Base-by-base conservation (phyloP, 352 stramenopile species). In the Phytopythium litorale region DNA sequence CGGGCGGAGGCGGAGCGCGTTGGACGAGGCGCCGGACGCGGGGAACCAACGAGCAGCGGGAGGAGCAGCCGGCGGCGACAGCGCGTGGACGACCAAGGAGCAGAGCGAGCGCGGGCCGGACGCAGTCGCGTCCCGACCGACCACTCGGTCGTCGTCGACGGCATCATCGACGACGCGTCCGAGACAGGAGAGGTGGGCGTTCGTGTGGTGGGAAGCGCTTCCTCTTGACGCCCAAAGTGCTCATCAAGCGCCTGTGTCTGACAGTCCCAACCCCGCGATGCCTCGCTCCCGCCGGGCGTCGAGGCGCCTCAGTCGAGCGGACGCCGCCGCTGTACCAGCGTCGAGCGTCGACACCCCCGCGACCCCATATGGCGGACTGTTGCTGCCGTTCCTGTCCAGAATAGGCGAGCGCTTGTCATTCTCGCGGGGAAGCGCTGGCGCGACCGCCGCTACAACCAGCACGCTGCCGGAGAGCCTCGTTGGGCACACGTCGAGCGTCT, bases 401-500 rank as follows among this genome's bases (percentile, higher is more conserved):
- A 9, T 43, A 18, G 35, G 30, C 19, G 51, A 57, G 19, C 51
- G 35, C 30, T 40, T 7, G 30, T 42, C 25, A 0, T 40, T 40
- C 11, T 57, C 51, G 19, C 7, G 21, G 21, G 35, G 35, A 23
- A 7, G 19, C n/a, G 19, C 21, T 21, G 3, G n/a, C 15, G 21
- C 35, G 23, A 11, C 53, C 12, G n/a, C 33, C n/a, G 33, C 11
- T 4, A 18, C 16, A 4, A 40, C 25, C 13, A 32, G 49, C 11
- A 51, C 52, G 38, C 70, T 46, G 32, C 67, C 80, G 3, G 65
- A 75, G 13, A 76, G 82, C 21, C 70, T 92, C 2, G 72, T 87
- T 13, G 83, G 83, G 5, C 83, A 92, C 49, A 71, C 70, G 3
- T 83, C 79, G 5, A 84, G 83, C 56, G 74, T 92, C 55, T 84